Evolutionary conservation across 768 basidiomycete species (phyloP), one percentile per base, ranked within the genome.

Genomic region (Termitomyces sp.): DNA sequence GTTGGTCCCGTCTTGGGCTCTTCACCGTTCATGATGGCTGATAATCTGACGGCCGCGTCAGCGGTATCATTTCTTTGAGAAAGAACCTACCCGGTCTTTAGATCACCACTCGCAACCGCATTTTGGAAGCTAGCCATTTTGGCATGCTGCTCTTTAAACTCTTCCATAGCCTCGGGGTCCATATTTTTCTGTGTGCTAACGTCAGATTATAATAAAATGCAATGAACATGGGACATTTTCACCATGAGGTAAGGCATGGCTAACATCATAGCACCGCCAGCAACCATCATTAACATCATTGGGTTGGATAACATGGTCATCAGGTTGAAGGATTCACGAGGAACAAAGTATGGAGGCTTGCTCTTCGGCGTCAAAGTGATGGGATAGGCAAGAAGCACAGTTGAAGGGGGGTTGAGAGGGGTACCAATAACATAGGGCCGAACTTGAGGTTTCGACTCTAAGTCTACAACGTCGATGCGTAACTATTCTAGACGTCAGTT

Each of bases 281-380:
- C 70, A 31, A 83, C 77, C 84, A 90, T 88, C 68, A 92, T 78
- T 57, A 93, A 71, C 78, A 89, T 88, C 90, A 93, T 92, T 7
- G 90, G 90, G 66, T 84, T 93, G 56, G 86, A 82, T 65, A 93
- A 75, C 87, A 93, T 91, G 52, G 75, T 82, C 56, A 87, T 54
- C 23, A 90, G 60, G 68, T 87, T 87, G 77, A 93, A 93, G 17
- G 84, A 82, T 68, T 91, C 81, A 32, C 68, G 81, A 25, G 87
- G 84, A 29, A 84, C 75, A 66, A 89, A 92, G 69, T 87, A 93
- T 49, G 65, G 73, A 64, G 83, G 76, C 66, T 77, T 83, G 55
- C 77, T 75, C 54, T 80, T 81, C 4, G 88, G 77, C 1, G 71
- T 65, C 48, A 93, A 67, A 10, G 71, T 68, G 47, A 91, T 73